Percentiles rank a stretch among this genome's conserved stretches.
These are phyloP conservation scores for Paraconiothyrium sp. DNA, from an alignment of 2,329 filamentous ascomycete genomes.

Conservation along the genomic window DNA sequence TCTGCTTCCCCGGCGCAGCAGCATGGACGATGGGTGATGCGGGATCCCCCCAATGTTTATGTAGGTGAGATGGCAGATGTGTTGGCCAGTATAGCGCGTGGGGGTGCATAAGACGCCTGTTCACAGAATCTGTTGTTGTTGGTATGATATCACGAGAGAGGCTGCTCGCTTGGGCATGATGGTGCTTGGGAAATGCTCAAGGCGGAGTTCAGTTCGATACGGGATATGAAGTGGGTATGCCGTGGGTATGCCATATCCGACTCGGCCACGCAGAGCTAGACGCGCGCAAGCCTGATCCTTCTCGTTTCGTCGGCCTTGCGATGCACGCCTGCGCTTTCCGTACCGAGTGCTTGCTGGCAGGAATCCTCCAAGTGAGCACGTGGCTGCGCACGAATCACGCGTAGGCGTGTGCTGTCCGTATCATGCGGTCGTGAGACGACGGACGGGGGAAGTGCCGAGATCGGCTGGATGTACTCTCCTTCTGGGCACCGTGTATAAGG, in stretches of 20 bases:
- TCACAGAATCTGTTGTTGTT: background rate
- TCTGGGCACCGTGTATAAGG: too few relatives aligned
- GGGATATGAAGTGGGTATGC: too few relatives aligned
- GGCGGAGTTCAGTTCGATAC: background rate
- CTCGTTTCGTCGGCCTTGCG: background rate
- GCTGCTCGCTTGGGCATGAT: background rate
- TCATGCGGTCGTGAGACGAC: background rate
- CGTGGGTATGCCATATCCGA: too few relatives aligned
- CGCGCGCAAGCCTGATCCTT: slow-evolving; percentile 1
- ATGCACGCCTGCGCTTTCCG: background rate
- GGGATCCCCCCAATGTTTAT: too few relatives aligned
- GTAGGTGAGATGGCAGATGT: too few relatives aligned
- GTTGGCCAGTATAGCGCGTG: too few relatives aligned
- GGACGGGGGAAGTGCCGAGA: background rate
- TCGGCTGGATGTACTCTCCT: background rate
- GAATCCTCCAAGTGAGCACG: background rate
- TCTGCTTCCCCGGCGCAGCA: too few relatives aligned
- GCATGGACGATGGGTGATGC: too few relatives aligned
- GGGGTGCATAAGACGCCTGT: too few relatives aligned
- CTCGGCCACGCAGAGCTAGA: background rate
- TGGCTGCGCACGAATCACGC: slow-evolving; percentile 7
- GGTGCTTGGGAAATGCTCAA: background rate
- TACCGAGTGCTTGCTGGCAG: background rate
- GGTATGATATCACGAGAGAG: background rate
- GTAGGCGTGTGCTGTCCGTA: background rate